Conservation (phyloP, 495 filamentous ascomycete species). For the Penicillium tannophilum region DNA sequence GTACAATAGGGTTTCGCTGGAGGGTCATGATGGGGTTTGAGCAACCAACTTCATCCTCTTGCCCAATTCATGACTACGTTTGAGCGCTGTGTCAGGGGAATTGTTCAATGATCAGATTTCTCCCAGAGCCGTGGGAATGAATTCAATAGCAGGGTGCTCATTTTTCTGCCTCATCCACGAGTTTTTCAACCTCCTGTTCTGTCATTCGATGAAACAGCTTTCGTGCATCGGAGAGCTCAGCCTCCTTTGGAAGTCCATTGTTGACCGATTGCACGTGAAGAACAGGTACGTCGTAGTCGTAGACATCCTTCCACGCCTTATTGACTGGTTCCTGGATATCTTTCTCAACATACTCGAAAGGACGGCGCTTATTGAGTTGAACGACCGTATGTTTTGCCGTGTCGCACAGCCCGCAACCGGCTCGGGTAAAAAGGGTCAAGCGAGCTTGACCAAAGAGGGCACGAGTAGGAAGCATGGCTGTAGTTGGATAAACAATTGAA, state of each 20-base stretch:
- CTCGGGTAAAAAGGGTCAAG: slow-evolving; percentile 81
- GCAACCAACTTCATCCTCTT: background rate
- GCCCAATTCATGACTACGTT: background rate
- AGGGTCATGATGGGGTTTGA: background rate
- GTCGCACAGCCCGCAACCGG: slow-evolving; percentile 77
- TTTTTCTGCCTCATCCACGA: slow-evolving; percentile 67
- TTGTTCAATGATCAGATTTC: background rate
- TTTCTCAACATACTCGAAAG: slow-evolving; percentile 76
- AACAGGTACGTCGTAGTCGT: slow-evolving; percentile 90
- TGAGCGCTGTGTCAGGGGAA: background rate
- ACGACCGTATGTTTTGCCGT: slow-evolving; percentile 73
- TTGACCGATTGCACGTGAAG: slow-evolving; percentile 63
- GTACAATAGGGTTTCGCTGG: background rate
- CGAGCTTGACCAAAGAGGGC: slow-evolving; percentile 58
- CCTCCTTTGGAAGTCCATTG: slow-evolving; percentile 30
- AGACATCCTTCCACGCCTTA: slow-evolving; percentile 73
- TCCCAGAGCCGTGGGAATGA: background rate
- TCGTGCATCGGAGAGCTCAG: slow-evolving; percentile 53
- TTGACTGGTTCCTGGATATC: slow-evolving; percentile 71
- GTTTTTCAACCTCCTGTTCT: slow-evolving; percentile 63
- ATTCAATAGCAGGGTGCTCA: background rate
- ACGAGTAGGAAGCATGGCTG: slow-evolving; percentile 38
- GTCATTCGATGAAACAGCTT: slow-evolving; percentile 88
- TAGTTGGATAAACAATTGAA: background rate
- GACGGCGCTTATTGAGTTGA: slow-evolving; percentile 65